These are phyloP conservation scores for Puccinia hordei DNA, from an alignment of 1,284 basidiomycete genomes.

Conservation along the genomic window DNA sequence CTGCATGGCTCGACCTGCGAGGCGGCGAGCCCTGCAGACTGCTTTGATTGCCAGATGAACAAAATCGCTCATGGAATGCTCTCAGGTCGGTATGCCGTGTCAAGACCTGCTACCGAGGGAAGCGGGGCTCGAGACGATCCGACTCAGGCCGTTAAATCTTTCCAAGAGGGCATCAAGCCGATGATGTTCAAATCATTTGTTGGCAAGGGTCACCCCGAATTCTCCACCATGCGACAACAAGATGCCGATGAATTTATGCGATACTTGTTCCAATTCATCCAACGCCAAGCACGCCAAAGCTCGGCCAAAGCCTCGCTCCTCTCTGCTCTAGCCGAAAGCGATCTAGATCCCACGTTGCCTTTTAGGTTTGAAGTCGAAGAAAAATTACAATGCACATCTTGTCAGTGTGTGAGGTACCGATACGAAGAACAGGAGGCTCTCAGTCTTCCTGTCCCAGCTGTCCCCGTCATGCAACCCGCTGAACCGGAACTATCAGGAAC, in stretches of 20 bases:
- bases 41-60: constrained; percentile 90
- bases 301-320: constrained; percentile 58
- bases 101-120: constrained; percentile 60
- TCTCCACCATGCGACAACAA: constrained; percentile 94
- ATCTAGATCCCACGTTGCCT: constrained; percentile 67
- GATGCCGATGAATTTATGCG: constrained; percentile 94
- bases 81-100: constrained; percentile 84
- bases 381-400: constrained; percentile 77
- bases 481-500: constrained; percentile 58
- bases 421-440: constrained; percentile 76
- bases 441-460: constrained; percentile 76
- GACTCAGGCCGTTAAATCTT: constrained; percentile 59
- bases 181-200: constrained; percentile 83
- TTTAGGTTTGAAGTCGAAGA: constrained; percentile 85
- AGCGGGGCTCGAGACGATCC: constrained; percentile 57
- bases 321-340: constrained; percentile 60
- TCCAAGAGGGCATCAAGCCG: constrained; percentile 85
- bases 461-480: constrained; percentile 59
- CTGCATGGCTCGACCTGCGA: constrained; percentile 71
- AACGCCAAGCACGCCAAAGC: constrained; percentile 69
- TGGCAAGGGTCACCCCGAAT: constrained; percentile 90
- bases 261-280: constrained; percentile 69
- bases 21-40: constrained; percentile 74
- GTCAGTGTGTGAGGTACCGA: constrained; percentile 83
- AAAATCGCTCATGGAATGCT: constrained; percentile 90